Evolutionary conservation across 2,329 filamentous ascomycete species (phyloP).

Genomic region (Alternaria ventricosa): DNA sequence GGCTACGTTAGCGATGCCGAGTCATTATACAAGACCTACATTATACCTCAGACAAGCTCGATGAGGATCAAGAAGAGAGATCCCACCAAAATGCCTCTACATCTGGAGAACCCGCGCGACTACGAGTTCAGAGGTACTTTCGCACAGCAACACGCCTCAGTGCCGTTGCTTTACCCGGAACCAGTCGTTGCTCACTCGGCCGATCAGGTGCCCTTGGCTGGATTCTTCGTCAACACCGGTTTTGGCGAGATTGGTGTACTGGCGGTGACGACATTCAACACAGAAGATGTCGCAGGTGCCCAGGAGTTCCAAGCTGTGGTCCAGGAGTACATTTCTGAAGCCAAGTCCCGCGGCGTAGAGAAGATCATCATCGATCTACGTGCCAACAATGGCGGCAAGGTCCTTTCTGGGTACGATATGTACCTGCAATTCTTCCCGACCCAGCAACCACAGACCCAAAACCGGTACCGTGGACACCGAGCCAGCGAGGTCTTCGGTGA

Average conservation of each 20-base stretch:
- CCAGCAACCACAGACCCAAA: conserved; percentile 52
- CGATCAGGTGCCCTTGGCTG: conserved; percentile 46
- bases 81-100: conserved; percentile 30
- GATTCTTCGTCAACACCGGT: conserved; percentile 54
- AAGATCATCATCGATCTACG: conserved; percentile 70
- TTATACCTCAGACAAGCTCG: conserved; percentile 19
- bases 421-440: conserved; percentile 64
- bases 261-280: conserved; percentile 51
- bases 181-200: conserved; percentile 45
- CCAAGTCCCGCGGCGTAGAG: conserved; percentile 57
- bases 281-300: conserved; percentile 21
- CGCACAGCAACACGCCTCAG: conserved; percentile 23
- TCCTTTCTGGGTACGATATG: conserved; percentile 49
- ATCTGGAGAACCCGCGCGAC: conserved; percentile 40
- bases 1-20: conserved; percentile 42
- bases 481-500: conserved; percentile 39
- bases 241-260: conserved; percentile 57
- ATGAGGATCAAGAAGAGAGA: conserved; percentile 32
- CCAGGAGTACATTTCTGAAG: conserved; percentile 55
- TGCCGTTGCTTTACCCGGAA: conserved; percentile 45
- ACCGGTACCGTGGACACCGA: conserved; percentile 55
- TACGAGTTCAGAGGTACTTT: conserved; percentile 31
- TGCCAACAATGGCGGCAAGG: conserved; percentile 64
- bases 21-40: conserved; percentile 50
- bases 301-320: conserved; percentile 49